Conservation (phyloP, 2,329 filamentous ascomycete species). For the Dactylonectria estremocensis region DNA sequence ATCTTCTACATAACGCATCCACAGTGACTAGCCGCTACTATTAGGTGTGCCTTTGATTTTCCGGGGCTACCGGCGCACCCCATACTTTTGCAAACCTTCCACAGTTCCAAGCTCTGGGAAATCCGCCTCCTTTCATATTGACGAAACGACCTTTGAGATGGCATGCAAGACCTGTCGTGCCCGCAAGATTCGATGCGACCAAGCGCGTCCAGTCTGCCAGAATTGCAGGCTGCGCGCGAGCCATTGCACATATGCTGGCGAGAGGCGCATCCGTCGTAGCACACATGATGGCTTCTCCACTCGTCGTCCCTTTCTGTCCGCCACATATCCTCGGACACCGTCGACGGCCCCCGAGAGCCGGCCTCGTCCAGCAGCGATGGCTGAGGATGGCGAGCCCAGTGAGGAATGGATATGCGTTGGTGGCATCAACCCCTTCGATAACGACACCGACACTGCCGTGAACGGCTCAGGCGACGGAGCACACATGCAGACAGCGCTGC, state of each 20-base stretch:
- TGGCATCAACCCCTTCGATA: background rate
- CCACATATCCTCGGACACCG: background rate
- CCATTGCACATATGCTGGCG: conserved; percentile 23
- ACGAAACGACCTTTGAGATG: too few relatives aligned
- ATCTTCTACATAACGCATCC: too few relatives aligned
- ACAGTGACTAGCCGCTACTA: too few relatives aligned
- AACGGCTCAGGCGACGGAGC: too few relatives aligned
- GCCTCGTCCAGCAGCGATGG: background rate
- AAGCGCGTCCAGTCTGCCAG: conserved; percentile 4
- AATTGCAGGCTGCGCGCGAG: conserved; percentile 20
- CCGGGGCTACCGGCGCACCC: too few relatives aligned
- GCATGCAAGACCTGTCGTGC: conserved; percentile 17
- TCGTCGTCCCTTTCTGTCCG: background rate
- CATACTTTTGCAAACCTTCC: too few relatives aligned
- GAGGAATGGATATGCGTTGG: background rate
- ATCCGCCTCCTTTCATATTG: too few relatives aligned
- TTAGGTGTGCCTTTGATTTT: too few relatives aligned
- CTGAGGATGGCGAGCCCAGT: background rate
- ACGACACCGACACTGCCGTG: background rate
- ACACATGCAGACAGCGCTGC: too few relatives aligned
- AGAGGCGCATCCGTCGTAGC: conserved; percentile 8
- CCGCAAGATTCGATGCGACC: conserved; percentile 26
- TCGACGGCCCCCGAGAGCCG: background rate
- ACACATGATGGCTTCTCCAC: background rate
- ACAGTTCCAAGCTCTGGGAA: too few relatives aligned